Evolutionary conservation across 2,329 filamentous ascomycete species (phyloP).

Genomic region (Purpureocillium takamizusanense): DNA sequence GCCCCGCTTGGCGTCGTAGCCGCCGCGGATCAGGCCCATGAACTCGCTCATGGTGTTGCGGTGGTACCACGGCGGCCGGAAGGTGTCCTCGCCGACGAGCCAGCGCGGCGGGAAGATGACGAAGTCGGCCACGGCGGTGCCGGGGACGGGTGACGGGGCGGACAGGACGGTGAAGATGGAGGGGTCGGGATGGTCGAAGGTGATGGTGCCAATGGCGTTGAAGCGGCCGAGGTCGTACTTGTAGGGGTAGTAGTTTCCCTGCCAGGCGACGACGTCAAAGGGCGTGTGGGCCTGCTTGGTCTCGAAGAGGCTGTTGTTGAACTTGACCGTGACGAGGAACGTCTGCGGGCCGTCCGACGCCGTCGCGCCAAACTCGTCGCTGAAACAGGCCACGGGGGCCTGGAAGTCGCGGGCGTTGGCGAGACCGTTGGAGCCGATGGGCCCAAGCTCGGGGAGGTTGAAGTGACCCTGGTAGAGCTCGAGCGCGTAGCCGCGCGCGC

Average conservation of each 20-base stretch:
- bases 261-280: slow-evolving; percentile 75
- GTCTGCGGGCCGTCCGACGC: slow-evolving; percentile 24
- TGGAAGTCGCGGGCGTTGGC: slow-evolving; percentile 71
- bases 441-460: slow-evolving; percentile 60
- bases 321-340: slow-evolving; percentile 47
- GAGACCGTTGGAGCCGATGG: slow-evolving; percentile 66
- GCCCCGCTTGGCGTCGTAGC: slow-evolving; percentile 53
- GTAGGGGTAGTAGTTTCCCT: slow-evolving; percentile 71
- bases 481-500: slow-evolving; percentile 63
- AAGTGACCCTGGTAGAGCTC: slow-evolving; percentile 69
- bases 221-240: slow-evolving; percentile 77
- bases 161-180: slow-evolving; percentile 69
- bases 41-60: slow-evolving; percentile 61
- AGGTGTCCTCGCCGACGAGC: slow-evolving; percentile 62
- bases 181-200: slow-evolving; percentile 71
- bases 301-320: slow-evolving; percentile 55
- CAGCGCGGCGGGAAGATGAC: slow-evolving; percentile 66
- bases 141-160: slow-evolving; percentile 47
- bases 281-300: slow-evolving; percentile 61
- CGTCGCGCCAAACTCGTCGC: slow-evolving; percentile 44
- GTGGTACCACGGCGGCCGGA: slow-evolving; percentile 66
- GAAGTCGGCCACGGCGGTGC: slow-evolving; percentile 62
- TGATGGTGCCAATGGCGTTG: slow-evolving; percentile 63
- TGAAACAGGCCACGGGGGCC: slow-evolving; percentile 59
- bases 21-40: slow-evolving; percentile 50